Conservation (phyloP, 2,329 filamentous ascomycete species). For the Penicillium sp. region DNA sequence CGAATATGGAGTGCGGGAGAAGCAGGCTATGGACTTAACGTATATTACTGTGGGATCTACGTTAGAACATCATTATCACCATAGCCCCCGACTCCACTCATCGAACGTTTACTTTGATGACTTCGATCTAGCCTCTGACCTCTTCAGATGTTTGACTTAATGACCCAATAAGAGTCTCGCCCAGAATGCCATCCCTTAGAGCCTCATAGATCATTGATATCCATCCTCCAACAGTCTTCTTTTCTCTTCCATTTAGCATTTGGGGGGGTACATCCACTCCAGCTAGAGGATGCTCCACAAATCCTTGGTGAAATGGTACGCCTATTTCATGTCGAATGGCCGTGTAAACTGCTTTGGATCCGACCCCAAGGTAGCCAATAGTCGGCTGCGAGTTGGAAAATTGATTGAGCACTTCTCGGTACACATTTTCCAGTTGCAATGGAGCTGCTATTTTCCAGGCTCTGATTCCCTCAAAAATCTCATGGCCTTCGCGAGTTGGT, state of each 20-base stretch:
- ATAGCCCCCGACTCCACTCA: no score
- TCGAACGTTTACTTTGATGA: no score
- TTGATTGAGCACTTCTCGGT: background rate
- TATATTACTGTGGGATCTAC: no score
- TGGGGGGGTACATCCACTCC: background rate
- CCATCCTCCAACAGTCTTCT: background rate
- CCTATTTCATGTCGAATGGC: background rate
- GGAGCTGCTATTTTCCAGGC: no score
- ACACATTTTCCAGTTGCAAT: background rate
- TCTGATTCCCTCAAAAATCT: no score
- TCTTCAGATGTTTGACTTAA: no score
- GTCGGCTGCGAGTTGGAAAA: background rate
- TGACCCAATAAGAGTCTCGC: no score
- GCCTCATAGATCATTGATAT: background rate
- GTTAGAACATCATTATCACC: no score
- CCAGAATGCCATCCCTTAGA: background rate
- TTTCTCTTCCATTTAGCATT: background rate
- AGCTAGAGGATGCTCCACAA: background rate
- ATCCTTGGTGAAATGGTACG: background rate
- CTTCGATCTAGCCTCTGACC: no score
- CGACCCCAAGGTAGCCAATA: background rate
- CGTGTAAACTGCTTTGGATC: conserved; percentile 22
- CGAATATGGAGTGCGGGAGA: no score
- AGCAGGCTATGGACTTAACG: no score
- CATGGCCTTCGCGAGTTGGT: no score